A percentile compares a stretch with the other conserved stretches of the same genome.
Evolutionary conservation across 257 asterid genomes (phyloP).

Genomic region (Agastache rugosa): DNA sequence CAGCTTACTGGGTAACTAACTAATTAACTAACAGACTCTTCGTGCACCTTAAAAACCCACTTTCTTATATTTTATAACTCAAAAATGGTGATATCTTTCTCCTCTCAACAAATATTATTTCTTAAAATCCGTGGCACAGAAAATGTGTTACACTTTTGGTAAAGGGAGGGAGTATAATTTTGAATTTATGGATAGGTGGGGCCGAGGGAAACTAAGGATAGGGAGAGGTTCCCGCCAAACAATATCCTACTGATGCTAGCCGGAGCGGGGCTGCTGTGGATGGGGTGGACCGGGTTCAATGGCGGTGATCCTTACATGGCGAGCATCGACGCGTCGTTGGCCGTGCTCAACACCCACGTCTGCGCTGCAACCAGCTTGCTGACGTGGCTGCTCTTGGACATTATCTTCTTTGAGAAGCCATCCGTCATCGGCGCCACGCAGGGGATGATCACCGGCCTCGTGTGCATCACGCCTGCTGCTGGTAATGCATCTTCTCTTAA

Average conservation of each 20-base stretch:
- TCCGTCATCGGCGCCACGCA: slow-evolving; percentile 87
- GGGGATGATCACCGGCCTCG: slow-evolving; percentile 89
- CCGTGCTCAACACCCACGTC: slow-evolving; percentile 73
- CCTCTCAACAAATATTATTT: no score
- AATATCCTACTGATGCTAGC: slow-evolving; percentile 72
- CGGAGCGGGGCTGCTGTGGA: slow-evolving; percentile 79
- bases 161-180: no score
- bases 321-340: slow-evolving; percentile 74
- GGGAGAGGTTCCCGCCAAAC: slow-evolving; percentile 76
- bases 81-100: no score
- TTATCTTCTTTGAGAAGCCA: slow-evolving; percentile 70
- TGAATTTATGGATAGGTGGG: no score
- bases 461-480: slow-evolving; percentile 90
- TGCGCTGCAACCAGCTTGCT: slow-evolving; percentile 81
- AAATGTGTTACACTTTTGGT: no score
- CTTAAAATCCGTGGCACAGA: no score
- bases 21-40: not conserved
- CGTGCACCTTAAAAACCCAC: no score
- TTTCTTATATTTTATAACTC: no score
- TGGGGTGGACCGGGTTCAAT: slow-evolving; percentile 95
- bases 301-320: slow-evolving; percentile 80
- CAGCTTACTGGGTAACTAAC: slow-evolving; percentile 74
- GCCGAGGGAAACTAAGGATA: slow-evolving; percentile 62
- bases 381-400: slow-evolving; percentile 72
- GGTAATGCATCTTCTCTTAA: slow-evolving; percentile 39